These are phyloP conservation scores for Periconia sp. DNA, from an alignment of 2,329 filamentous ascomycete genomes.

Conservation along the genomic window DNA sequence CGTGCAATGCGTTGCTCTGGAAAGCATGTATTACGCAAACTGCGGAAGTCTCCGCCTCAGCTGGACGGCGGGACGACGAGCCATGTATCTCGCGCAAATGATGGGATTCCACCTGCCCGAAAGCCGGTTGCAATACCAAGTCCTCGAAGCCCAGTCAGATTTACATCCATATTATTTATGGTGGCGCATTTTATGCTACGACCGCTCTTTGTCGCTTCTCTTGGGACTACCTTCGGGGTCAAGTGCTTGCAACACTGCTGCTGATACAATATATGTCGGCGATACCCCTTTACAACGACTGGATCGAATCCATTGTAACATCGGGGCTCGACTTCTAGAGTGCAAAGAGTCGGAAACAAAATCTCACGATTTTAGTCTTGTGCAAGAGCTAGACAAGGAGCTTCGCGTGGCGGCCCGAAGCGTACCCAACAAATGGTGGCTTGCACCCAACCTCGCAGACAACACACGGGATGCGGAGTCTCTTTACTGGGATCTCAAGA, in stretches of 20 bases:
- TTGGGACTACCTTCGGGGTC: constrained; percentile 43
- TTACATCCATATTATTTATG: constrained; percentile 34
- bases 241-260: constrained; percentile 22
- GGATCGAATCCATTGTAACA: constrained; percentile 34
- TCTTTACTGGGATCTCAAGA: constrained; percentile 8
- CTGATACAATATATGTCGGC: constrained; percentile 12
- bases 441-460: constrained; percentile 9
- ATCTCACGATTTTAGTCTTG: constrained; percentile 22
- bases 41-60: constrained; percentile 42
- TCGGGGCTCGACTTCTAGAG: constrained; percentile 44
- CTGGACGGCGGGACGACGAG: constrained; percentile 42
- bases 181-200: constrained; percentile 41
- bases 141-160: constrained; percentile 4
- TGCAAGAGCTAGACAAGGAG: constrained; percentile 20
- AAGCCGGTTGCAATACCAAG: not conserved
- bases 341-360: constrained; percentile 34
- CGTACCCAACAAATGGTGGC: constrained; percentile 19
- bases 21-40: constrained; percentile 41
- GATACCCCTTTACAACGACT: constrained; percentile 29
- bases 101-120: constrained; percentile 41
- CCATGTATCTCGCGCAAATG: constrained; percentile 44
- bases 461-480: not conserved
- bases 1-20: constrained; percentile 45
- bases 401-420: constrained; percentile 10
- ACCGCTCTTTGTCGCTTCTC: constrained; percentile 43